Percentiles rank a stretch among this genome's conserved stretches.
phyloP scores from a whole-genome alignment of 2,329 filamentous ascomycete species.

The Botrytis hyacinthi region DNA sequence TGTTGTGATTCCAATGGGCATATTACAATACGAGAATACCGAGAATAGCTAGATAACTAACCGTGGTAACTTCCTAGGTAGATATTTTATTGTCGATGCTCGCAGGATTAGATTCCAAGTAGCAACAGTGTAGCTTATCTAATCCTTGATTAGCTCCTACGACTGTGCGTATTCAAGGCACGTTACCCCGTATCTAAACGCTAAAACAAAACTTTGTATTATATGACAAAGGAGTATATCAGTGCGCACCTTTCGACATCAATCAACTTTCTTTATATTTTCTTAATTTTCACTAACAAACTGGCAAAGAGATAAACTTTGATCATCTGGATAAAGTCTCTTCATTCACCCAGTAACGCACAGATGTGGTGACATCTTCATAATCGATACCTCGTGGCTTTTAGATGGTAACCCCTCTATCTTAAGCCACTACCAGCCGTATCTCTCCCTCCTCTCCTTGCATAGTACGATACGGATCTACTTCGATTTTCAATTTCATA shows the following conservation, averaged over 20 bases:
- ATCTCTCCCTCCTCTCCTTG: neutral
- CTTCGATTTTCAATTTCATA: neutral
- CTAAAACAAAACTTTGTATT: neutral
- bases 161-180: neutral
- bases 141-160: neutral
- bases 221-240: neutral
- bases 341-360: neutral
- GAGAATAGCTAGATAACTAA: neutral
- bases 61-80: neutral
- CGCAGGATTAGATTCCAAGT: neutral
- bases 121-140: neutral
- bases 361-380: slow-evolving; percentile 12
- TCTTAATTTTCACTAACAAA: neutral
- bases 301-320: neutral
- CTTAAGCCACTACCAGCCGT: neutral
- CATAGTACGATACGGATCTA: neutral
- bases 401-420: neutral
- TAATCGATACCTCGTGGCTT: neutral
- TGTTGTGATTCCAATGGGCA: neutral
- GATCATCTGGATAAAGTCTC: neutral
- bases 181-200: neutral
- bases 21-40: neutral
- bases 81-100: neutral
- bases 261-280: neutral
- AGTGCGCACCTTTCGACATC: neutral